A percentile compares a stretch with the other conserved stretches of the same genome.
These are phyloP conservation scores for Rhodotorula sp. DNA, from an alignment of 1,284 basidiomycete genomes.

Conservation along the genomic window DNA sequence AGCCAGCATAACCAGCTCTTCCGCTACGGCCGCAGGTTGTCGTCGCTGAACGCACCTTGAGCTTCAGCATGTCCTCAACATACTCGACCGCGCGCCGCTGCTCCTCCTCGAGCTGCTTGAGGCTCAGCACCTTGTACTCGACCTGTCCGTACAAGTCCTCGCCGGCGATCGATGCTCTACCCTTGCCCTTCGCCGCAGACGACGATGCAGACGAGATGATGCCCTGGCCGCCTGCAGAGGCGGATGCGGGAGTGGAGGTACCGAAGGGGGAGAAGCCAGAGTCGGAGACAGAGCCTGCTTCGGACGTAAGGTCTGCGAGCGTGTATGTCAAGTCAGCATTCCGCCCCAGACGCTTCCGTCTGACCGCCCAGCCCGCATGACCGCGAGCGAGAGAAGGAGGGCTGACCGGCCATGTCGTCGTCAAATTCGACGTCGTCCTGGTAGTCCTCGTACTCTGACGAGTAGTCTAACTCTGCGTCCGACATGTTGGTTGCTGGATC, in stretches of 20 bases:
- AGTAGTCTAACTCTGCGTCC: constrained; percentile 22
- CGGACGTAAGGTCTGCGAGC: constrained; percentile 8
- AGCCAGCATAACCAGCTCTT: not conserved
- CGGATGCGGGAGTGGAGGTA: constrained; percentile 20
- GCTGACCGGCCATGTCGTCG: constrained; percentile 21
- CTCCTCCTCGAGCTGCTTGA: constrained; percentile 63
- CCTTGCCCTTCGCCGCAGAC: constrained; percentile 54
- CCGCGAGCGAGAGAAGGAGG: not conserved
- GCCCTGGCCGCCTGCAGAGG: not conserved
- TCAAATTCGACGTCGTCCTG: constrained; percentile 21
- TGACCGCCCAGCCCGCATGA: too few relatives aligned
- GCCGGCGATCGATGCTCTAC: constrained; percentile 10
- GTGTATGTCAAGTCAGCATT: not conserved
- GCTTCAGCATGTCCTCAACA: constrained; percentile 77
- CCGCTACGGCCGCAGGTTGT: not conserved
- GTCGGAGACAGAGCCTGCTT: constrained; percentile 29
- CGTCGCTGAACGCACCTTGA: constrained; percentile 63
- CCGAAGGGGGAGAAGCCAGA: constrained; percentile 33
- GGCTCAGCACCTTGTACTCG: constrained; percentile 39
- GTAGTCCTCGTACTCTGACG: constrained; percentile 27
- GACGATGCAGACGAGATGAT: not conserved
- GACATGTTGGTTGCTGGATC: constrained; percentile 4
- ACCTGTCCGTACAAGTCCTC: constrained; percentile 43
- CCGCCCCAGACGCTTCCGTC: too few relatives aligned
- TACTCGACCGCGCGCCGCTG: constrained; percentile 77